A percentile compares a stretch with the other conserved stretches of the same genome.
Evolutionary conservation across 1,139 yeast genomes (phyloP).

Genomic region (Candida mesenterica): DNA sequence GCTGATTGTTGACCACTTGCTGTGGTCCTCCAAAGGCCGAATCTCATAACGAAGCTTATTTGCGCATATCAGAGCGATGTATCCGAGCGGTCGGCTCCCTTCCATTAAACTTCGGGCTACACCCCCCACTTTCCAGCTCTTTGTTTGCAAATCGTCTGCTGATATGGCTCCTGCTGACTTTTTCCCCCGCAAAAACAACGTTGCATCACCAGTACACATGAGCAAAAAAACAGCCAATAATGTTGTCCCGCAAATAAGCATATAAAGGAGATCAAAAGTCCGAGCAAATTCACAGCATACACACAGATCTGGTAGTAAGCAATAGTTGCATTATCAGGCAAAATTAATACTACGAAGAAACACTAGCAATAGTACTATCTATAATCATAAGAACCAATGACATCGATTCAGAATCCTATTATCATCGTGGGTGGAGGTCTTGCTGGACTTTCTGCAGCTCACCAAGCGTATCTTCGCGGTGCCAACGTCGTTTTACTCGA

Average conservation of each 20-base stretch:
- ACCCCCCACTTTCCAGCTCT: too few species aligned
- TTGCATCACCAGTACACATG: too few species aligned
- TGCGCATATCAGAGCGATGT: too few species aligned
- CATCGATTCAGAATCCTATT: constrained; percentile 33
- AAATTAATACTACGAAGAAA: too few species aligned
- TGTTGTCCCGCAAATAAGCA: not conserved
- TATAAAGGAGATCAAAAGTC: constrained; percentile 2
- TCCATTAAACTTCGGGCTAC: too few species aligned
- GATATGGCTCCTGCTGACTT: constrained; percentile 1
- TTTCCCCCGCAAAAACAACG: constrained; percentile 2
- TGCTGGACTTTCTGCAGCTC: constrained; percentile 78
- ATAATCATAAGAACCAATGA: not conserved
- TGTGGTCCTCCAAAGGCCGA: too few species aligned
- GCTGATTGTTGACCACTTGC: too few species aligned
- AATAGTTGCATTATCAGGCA: too few species aligned
- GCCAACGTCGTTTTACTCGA: constrained; percentile 60
- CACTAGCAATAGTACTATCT: not conserved
- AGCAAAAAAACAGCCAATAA: not conserved
- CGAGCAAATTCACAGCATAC: not conserved
- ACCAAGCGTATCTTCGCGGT: constrained; percentile 57
- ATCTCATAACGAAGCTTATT: too few species aligned
- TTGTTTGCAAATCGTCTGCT: too few species aligned
- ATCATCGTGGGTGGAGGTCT: constrained; percentile 79
- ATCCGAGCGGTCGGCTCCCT: too few species aligned
- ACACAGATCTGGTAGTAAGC: too few species aligned